Conservation (phyloP, 2,329 filamentous ascomycete genomes). For the Thyridium curvatum region DNA sequence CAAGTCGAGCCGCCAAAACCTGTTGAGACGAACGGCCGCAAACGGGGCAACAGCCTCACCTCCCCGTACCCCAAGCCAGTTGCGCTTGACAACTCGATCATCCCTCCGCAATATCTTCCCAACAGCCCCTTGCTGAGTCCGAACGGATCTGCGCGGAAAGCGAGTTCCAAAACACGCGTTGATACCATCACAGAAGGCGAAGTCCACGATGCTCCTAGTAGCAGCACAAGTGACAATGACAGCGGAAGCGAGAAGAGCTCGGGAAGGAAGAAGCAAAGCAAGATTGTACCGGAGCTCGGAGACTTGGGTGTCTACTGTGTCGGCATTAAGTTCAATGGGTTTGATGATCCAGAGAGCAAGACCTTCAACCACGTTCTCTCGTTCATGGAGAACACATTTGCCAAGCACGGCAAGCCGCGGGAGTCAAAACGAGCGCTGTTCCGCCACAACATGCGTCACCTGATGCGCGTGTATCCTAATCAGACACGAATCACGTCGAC, state of each 20-base stretch:
- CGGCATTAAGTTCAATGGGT: slow-evolving; percentile 76
- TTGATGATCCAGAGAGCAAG: slow-evolving; percentile 71
- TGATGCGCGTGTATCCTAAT: slow-evolving; percentile 93
- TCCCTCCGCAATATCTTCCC: slow-evolving; percentile 44
- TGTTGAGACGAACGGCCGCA: slow-evolving; percentile 39
- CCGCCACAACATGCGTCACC: slow-evolving; percentile 82
- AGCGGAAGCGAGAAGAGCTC: slow-evolving; percentile 52
- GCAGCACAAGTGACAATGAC: slow-evolving; percentile 76
- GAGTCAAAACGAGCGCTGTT: slow-evolving; percentile 74
- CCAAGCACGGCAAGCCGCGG: slow-evolving; percentile 68
- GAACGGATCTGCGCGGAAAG: slow-evolving; percentile 39
- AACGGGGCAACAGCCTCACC: slow-evolving; percentile 65
- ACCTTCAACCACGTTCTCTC: slow-evolving; percentile 93
- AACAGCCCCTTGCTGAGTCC: slow-evolving; percentile 49
- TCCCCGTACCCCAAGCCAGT: slow-evolving; percentile 66
- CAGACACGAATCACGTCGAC: slow-evolving; percentile 75
- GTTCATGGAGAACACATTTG: slow-evolving; percentile 84
- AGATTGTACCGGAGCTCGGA: slow-evolving; percentile 78
- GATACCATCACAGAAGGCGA: slow-evolving; percentile 52
- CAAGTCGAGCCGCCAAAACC: slow-evolving; percentile 39
- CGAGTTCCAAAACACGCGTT: slow-evolving; percentile 46
- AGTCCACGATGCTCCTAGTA: slow-evolving; percentile 49
- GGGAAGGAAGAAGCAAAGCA: slow-evolving; percentile 63
- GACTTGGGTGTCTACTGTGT: slow-evolving; percentile 74
- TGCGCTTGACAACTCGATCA: slow-evolving; percentile 48